These are phyloP conservation scores for Penicillium psychrosexuale DNA, from an alignment of 2,329 filamentous ascomycete species.

Conservation along the genomic window DNA sequence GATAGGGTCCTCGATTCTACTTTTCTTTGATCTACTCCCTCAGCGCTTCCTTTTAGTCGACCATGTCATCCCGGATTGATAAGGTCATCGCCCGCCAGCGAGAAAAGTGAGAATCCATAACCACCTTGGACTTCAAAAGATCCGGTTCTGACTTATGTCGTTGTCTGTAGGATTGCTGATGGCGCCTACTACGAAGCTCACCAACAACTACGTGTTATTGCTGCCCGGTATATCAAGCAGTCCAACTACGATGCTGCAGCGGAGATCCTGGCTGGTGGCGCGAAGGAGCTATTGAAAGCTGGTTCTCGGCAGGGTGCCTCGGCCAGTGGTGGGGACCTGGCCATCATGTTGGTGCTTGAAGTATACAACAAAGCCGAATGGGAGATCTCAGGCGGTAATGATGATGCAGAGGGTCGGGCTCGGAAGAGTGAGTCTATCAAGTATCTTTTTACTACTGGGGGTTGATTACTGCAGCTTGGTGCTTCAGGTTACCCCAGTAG, in stretches of 20 bases:
- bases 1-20: not conserved
- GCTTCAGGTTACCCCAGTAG: not conserved
- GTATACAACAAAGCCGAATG: slow-evolving; percentile 86
- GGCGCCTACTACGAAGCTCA: slow-evolving; percentile 97
- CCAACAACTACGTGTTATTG: slow-evolving; percentile 94
- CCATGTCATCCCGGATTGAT: slow-evolving; percentile 54
- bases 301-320: slow-evolving; percentile 77
- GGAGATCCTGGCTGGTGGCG: slow-evolving; percentile 80
- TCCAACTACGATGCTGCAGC: slow-evolving; percentile 80
- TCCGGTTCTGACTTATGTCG: slow-evolving; percentile 12
- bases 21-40: not conserved
- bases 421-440: slow-evolving; percentile 47
- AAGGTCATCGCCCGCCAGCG: slow-evolving; percentile 74
- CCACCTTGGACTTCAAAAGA: not conserved
- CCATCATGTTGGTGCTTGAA: slow-evolving; percentile 80
- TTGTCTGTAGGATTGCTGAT: slow-evolving; percentile 66
- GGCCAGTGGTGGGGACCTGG: slow-evolving; percentile 86
- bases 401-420: slow-evolving; percentile 63
- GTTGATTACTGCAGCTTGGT: not conserved
- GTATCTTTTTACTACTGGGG: not conserved
- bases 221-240: slow-evolving; percentile 87
- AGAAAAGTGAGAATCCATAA: slow-evolving; percentile 57
- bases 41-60: slow-evolving; percentile 2
- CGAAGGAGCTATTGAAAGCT: slow-evolving; percentile 68
- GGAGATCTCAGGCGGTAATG: slow-evolving; percentile 53